A percentile compares a stretch with the other conserved stretches of the same genome.
phyloP scores from a whole-genome alignment of 176 grass and related monocot genomes.

The Oryza brachyantha region DNA sequence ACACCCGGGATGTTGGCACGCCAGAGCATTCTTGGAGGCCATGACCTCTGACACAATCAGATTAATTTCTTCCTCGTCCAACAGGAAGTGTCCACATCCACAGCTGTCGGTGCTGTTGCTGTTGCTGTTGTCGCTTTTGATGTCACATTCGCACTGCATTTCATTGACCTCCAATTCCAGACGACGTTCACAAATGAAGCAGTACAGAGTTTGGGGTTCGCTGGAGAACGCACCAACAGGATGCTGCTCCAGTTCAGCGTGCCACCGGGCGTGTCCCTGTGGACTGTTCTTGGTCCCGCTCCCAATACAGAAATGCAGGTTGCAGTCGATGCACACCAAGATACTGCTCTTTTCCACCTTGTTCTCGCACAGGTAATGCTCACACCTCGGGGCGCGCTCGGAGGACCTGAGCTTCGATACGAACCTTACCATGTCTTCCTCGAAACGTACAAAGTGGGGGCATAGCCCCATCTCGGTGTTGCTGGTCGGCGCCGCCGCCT shows the following conservation, averaged over 20 bases:
- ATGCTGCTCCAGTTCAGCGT: constrained; percentile 47
- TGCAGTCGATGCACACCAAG: constrained; percentile 73
- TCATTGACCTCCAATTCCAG: too few species aligned
- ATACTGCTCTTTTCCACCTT: constrained; percentile 6
- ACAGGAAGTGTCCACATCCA: too few species aligned
- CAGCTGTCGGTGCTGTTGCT: too few species aligned
- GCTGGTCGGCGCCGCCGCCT: background rate
- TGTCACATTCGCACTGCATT: too few species aligned
- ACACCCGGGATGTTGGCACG: too few species aligned
- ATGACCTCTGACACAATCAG: too few species aligned
- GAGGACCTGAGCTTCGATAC: constrained; percentile 23
- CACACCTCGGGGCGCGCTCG: constrained; percentile 19
- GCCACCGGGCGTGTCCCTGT: constrained; percentile 49
- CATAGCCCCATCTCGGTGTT: constrained; percentile 31
- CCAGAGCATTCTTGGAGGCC: too few species aligned
- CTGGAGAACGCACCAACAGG: background rate
- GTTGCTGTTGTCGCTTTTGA: too few species aligned
- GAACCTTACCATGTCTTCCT: constrained; percentile 22
- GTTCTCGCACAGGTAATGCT: constrained; percentile 19
- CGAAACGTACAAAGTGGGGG: constrained; percentile 29
- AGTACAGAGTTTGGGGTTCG: too few species aligned
- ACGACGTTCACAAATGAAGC: too few species aligned
- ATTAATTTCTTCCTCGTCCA: too few species aligned
- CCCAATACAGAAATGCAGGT: constrained; percentile 34
- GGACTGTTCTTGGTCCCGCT: background rate